phyloP scores from a whole-genome alignment of 2,329 filamentous ascomycete species.

The Neonectria ditissima region DNA sequence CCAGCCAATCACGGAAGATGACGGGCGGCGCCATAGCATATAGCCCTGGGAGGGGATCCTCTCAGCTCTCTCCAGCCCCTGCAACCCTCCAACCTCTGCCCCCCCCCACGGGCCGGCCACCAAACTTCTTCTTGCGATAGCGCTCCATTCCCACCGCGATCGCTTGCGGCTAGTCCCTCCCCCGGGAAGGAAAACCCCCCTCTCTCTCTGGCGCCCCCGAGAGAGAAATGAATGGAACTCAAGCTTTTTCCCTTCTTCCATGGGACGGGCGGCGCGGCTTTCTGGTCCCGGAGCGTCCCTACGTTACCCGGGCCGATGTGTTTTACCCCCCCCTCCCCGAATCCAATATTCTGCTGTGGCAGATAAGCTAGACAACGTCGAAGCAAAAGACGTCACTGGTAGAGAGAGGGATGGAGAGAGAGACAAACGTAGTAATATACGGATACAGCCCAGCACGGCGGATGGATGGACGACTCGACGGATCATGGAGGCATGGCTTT shows the following conservation, averaged over 20 bases:
- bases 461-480: not conserved
- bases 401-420: too few relatives aligned
- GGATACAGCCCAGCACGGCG: too few relatives aligned
- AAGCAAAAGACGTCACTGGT: too few relatives aligned
- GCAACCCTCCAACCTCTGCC: not conserved
- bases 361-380: too few relatives aligned
- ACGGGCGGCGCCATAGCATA: conserved; percentile 33
- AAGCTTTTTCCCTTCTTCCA: conserved; percentile 40
- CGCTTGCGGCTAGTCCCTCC: conserved; percentile 39
- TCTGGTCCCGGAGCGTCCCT: too few relatives aligned
- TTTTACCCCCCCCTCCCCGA: too few relatives aligned
- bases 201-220: conserved; percentile 28
- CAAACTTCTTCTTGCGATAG: conserved; percentile 47
- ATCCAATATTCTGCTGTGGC: too few relatives aligned
- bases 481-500: not conserved
- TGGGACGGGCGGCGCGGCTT: too few relatives aligned
- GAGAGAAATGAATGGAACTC: conserved; percentile 26
- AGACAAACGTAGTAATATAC: too few relatives aligned
- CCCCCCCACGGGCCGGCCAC: conserved; percentile 40
- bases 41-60: conserved; percentile 9
- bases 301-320: too few relatives aligned
- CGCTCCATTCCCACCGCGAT: conserved; percentile 46
- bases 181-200: conserved; percentile 30
- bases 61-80: not conserved
- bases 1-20: conserved; percentile 38